Conservation (phyloP, 768 basidiomycete genomes). For the Lactifluus volemus region DNA sequence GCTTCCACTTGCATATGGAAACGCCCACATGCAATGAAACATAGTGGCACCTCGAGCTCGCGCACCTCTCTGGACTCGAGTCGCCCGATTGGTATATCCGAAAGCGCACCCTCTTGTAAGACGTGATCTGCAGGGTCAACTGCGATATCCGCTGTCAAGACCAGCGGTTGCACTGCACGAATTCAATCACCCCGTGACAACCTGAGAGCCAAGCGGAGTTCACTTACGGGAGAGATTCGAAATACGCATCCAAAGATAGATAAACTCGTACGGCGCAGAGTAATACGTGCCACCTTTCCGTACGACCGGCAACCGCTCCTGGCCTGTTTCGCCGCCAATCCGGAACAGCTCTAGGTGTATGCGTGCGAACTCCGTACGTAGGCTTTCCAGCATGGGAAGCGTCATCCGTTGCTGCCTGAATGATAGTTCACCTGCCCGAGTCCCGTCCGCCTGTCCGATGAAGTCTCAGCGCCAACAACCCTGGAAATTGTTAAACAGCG, state of each 20-base stretch:
- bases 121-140: constrained; percentile 56
- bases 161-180: constrained; percentile 39
- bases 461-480: not conserved
- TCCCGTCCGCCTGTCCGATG: constrained; percentile 58
- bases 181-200: not conserved
- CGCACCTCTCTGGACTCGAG: constrained; percentile 46
- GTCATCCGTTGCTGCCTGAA: constrained; percentile 74
- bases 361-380: constrained; percentile 59
- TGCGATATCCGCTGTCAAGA: constrained; percentile 45
- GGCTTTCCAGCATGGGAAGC: constrained; percentile 64
- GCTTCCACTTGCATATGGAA: constrained; percentile 43
- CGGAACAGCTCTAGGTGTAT: constrained; percentile 36
- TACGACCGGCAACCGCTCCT: constrained; percentile 18
- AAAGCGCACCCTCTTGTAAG: constrained; percentile 58
- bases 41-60: constrained; percentile 48
- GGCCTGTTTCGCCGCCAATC: constrained; percentile 13
- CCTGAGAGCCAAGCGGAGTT: not conserved
- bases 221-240: constrained; percentile 62
- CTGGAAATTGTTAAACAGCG: not conserved
- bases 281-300: constrained; percentile 37
- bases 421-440: constrained; percentile 65
- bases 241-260: constrained; percentile 48
- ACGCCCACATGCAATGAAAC: constrained; percentile 63
- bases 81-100: constrained; percentile 55
- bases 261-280: constrained; percentile 51